Percentiles rank a stretch among this genome's conserved stretches.
phyloP scores from a whole-genome alignment of 2,329 filamentous ascomycete species.

The Cladophialophora bantiana region DNA sequence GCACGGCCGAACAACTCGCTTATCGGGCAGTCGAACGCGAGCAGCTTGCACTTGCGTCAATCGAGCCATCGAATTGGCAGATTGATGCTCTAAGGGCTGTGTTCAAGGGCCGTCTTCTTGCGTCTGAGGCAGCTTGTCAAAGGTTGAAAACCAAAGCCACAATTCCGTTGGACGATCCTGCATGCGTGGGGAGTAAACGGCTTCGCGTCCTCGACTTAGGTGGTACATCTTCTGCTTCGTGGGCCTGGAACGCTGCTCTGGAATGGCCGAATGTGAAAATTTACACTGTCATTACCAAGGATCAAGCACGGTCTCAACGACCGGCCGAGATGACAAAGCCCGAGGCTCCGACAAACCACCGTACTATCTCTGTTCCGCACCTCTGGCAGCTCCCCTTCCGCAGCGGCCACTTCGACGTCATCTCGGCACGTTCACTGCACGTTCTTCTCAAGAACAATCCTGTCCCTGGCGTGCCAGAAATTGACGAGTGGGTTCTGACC shows the following conservation, averaged over 20 bases:
- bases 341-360: conserved; percentile 85
- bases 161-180: conserved; percentile 37
- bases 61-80: conserved; percentile 66
- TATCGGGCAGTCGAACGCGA: conserved; percentile 71
- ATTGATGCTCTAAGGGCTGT: conserved; percentile 67
- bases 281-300: conserved; percentile 83
- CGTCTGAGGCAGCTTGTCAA: conserved; percentile 57
- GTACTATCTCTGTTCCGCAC: conserved; percentile 77
- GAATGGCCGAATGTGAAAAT: conserved; percentile 86
- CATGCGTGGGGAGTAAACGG: conserved; percentile 51
- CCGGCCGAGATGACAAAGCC: conserved; percentile 56
- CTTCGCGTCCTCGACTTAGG: conserved; percentile 83
- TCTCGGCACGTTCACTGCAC: conserved; percentile 88
- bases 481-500: conserved; percentile 88
- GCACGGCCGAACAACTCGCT: conserved; percentile 45
- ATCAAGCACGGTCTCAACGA: conserved; percentile 72
- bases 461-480: conserved; percentile 64
- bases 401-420: conserved; percentile 84
- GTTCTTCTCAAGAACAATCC: conserved; percentile 76
- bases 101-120: conserved; percentile 66
- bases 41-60: conserved; percentile 76
- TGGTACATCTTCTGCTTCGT: conserved; percentile 84
- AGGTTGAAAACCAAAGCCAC: conserved; percentile 39
- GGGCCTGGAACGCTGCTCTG: conserved; percentile 92
- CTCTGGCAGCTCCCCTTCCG: conserved; percentile 85